Base-by-base conservation (phyloP, 768 basidiomycete genomes). In the Mycena floridula region DNA sequence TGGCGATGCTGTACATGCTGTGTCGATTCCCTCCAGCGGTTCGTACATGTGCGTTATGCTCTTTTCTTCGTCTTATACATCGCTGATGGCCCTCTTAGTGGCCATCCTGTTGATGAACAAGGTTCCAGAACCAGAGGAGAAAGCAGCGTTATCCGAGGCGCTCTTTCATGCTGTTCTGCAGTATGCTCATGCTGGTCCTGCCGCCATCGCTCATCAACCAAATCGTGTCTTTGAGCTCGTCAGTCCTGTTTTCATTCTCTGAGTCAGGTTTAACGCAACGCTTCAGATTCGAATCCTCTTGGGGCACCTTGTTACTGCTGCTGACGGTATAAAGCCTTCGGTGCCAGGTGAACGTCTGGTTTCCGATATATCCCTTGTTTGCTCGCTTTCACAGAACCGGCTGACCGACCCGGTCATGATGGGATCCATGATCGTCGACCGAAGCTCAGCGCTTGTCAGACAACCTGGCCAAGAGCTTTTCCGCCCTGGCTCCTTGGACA, bases 1-100 rank as follows among this genome's bases (percentile, higher is more conserved):
- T 61, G 21, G 51, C 57, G 2, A 41, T 51, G n/a, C 23, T 58
- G 2, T 54, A 54, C 21, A 46, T 49, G 13, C 44, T 61, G 18
- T 49, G 54, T 8, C 43, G 56, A 11, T 61, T 61, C 32, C 58
- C 58, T 20, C 59, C 59, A 9, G 59, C 59, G 2, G 55, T 59
- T n/a, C 43, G 59, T 11, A 48, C 59, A 4, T 27, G 59, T 59
- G 45, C 35, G 59, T 53, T 20, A 26, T 4, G n/a, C 23, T 48
- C 32, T n/a, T 18, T 20, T 20, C 5, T 27, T 18, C 32, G 7
- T 24, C 8, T 36, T 46, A 25, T 36, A 26, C 2, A 43, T 9
- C n/a, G 20, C 26, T 30, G 21, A 27, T 39, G 23, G 25, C 24
- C 30, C 2, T 20, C 9, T 43, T 28, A 61, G 59, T 61, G 37